Conservation (phyloP, 2,329 filamentous ascomycete genomes). For the Pseudopyricularia cyperi region DNA sequence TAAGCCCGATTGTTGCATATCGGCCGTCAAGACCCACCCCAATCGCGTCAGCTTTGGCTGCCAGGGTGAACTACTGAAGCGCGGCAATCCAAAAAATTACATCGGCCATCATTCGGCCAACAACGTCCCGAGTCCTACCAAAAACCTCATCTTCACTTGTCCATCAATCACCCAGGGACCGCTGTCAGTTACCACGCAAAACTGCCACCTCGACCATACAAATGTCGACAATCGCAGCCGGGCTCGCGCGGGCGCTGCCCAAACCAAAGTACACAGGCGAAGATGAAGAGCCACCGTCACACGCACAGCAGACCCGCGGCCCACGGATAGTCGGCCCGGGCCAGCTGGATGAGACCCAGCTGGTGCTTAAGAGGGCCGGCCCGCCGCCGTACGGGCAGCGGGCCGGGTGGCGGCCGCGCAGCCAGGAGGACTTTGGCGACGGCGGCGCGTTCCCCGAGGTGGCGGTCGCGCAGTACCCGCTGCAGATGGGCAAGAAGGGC, state of each 20-base stretch:
- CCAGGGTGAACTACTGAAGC: neutral
- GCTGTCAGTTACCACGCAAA: neutral
- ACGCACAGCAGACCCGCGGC: slow-evolving; percentile 59
- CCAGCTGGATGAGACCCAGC: slow-evolving; percentile 72
- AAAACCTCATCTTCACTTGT: neutral
- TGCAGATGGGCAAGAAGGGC: slow-evolving; percentile 80
- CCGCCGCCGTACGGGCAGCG: slow-evolving; percentile 83
- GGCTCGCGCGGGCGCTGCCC: slow-evolving; percentile 68
- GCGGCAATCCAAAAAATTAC: neutral
- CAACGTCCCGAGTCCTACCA: too few relatives aligned
- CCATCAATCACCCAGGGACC: neutral
- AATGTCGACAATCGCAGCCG: slow-evolving; percentile 57
- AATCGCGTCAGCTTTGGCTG: neutral
- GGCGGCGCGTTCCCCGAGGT: slow-evolving; percentile 94
- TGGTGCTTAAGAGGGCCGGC: slow-evolving; percentile 71
- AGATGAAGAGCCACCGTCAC: slow-evolving; percentile 64
- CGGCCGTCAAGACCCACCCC: neutral
- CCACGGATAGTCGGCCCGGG: slow-evolving; percentile 70
- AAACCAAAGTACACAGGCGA: slow-evolving; percentile 87
- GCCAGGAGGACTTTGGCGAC: slow-evolving; percentile 85
- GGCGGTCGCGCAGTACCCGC: slow-evolving; percentile 84
- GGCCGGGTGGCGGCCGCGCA: slow-evolving; percentile 78
- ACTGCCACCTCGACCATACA: neutral
- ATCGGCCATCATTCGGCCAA: neutral
- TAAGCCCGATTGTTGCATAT: slow-evolving; percentile 1